Evolutionary conservation across 495 filamentous ascomycete genomes (phyloP), one percentile per base, ranked within the genome.

Genomic region (Trichoderma reesei): DNA sequence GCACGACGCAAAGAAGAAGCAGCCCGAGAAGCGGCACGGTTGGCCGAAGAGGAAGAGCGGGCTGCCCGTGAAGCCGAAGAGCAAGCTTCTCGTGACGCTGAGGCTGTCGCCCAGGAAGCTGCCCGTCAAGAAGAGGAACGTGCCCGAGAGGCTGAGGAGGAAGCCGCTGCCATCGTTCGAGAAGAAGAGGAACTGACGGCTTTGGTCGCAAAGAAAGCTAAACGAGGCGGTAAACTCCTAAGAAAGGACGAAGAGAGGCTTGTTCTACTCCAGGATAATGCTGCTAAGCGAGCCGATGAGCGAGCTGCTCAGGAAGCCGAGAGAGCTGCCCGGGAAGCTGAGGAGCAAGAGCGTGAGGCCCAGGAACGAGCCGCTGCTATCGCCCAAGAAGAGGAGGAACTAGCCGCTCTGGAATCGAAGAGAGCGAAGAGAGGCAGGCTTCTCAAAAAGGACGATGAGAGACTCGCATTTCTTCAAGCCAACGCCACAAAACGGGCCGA

Each of bases 401-500:
- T 63, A 8, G 38, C 37, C 1, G 61, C 71, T 38, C 68, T 73
- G 63, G 69, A 1, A 26, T 72, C n/a, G 70, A 70, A 11, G 64
- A 72, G 42, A 72, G 36, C 18, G 38, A 42, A 41, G 61, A 63
- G 26, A 63, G 61, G 41, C 26, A 26, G 26, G 26, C 26, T 26
- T 26, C 26, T 72, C 16, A 69, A 70, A 11, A 65, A 72, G 42
- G 71, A 63, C 18, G 38, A 42, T 20, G 61, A 63, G 26, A 63
- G 61, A 20, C 38, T 39, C 41, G 20, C 8, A n/a, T 6, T 10
- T 3, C 61, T 63, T 33, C 70, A 73, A 56, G 71, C 71, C 54
- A 64, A 75, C 61, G 71, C 76, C 61, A 64, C 72, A 8, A 72
- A 66, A 11, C 73, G 78, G 64, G 71, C 67, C 10, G 74, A 80